Base-by-base conservation (phyloP, 306 rosid species). In the Lithocarpus polystachyus region DNA sequence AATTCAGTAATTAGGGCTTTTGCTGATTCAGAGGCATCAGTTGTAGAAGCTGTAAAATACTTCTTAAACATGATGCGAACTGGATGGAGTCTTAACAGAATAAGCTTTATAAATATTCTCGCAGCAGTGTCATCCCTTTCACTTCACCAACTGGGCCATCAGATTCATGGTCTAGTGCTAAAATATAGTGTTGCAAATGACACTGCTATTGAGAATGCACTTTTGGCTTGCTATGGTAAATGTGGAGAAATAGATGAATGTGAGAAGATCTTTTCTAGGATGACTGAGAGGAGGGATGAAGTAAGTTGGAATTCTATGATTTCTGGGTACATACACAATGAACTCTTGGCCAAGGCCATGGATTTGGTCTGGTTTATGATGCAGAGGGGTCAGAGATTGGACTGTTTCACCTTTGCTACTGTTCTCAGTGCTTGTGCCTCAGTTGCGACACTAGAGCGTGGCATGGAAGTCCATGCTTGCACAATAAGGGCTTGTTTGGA, bases 391-490 rank as follows among this genome's bases (percentile, higher is more conserved):
- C 94, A 87, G 76, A 92, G 88, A 77, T 79, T 94, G 82, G 96
- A 94, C 81, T 84, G 86, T 45, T 94, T 92, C 88, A 94, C 97
- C 73, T 90, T 90, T 75, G 96, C 98, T 52, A 92, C 98, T 14
- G 96, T 94, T 81, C 94, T 94, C 26, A 94, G 98, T 83, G 97
- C 97, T 70, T 94, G 98, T 89, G 97, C 98, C 78, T 88, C 98
- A 7, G 87, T 94, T 70, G 92, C 97, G 56, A 94, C 98, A 31
- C 74, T 94, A 80, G 94, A 89, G 82, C 87, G 89, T 68, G 98
- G 98, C 48, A 89, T 94, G 96, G 94, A 94, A 89, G 97, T 94
- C 76, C 98, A 94, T 87, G 98, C 89, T 11, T 87, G 90, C 57
- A 87, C 90, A 2, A 65, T 89, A 84, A 87, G 97, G 86, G 91